Conservation (phyloP, 2,329 filamentous ascomycete genomes). For the Alternaria angustiovoidea region DNA sequence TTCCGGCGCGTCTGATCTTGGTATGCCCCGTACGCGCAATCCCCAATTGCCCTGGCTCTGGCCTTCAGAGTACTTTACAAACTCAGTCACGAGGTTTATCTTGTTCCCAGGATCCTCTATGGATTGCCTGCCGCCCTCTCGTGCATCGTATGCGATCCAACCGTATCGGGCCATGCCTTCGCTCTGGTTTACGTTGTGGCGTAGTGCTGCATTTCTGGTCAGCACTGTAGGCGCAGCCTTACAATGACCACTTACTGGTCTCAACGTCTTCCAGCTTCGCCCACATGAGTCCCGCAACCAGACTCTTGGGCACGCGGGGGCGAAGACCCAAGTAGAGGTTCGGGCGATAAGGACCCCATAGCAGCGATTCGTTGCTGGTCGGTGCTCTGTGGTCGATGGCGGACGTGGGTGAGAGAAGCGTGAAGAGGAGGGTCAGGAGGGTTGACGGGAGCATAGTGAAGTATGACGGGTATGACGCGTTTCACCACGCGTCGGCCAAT, state of each 20-base stretch:
- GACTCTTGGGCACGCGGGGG: slow-evolving; percentile 78
- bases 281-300: slow-evolving; percentile 88
- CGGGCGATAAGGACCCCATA: slow-evolving; percentile 95
- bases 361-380: slow-evolving; percentile 74
- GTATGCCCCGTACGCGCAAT: slow-evolving; percentile 80
- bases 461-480: slow-evolving; percentile 14
- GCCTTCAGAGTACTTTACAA: slow-evolving; percentile 88
- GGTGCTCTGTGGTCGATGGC: slow-evolving; percentile 21
- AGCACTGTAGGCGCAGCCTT: slow-evolving; percentile 3
- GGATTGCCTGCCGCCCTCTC: slow-evolving; percentile 82
- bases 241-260: slow-evolving; percentile 65
- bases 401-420: slow-evolving; percentile 22
- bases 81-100: slow-evolving; percentile 87
- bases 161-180: slow-evolving; percentile 93
- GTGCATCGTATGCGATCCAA: slow-evolving; percentile 94
- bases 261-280: slow-evolving; percentile 80
- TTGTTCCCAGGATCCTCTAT: slow-evolving; percentile 87
- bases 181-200: slow-evolving; percentile 93
- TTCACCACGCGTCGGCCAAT: slow-evolving; percentile 13
- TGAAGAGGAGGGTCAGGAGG: slow-evolving; percentile 27
- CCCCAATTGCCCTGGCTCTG: slow-evolving; percentile 90
- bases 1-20: slow-evolving; percentile 69
- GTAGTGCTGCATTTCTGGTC: slow-evolving; percentile 61
- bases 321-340: slow-evolving; percentile 93
- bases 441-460: slow-evolving; percentile 30